Evolutionary conservation across 164 flowering plant genomes (phyloP).

Genomic region (Liquidambar formosana): DNA sequence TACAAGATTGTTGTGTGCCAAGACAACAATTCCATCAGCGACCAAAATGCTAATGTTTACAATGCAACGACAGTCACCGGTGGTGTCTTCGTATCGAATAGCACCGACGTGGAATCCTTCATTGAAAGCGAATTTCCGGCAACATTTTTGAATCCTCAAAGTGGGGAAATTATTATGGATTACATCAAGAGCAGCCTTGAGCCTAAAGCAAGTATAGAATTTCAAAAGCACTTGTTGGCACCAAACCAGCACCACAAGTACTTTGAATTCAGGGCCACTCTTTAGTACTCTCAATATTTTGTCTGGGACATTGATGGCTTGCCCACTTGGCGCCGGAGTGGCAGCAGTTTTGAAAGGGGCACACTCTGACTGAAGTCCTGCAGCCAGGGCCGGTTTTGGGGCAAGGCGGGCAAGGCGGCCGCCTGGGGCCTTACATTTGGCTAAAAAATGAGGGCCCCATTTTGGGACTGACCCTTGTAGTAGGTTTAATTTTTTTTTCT

Average conservation of each 20-base stretch:
- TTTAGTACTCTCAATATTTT: slow-evolving; percentile 45
- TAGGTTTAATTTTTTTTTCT: too few species aligned
- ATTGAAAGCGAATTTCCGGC: slow-evolving; percentile 38
- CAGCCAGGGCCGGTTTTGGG: too few species aligned
- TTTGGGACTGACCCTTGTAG: too few species aligned
- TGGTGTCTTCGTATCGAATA: slow-evolving; percentile 54
- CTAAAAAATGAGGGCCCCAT: too few species aligned
- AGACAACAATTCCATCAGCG: slow-evolving; percentile 23
- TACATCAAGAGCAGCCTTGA: slow-evolving; percentile 30
- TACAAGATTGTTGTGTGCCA: slow-evolving; percentile 42
- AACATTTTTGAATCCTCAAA: slow-evolving; percentile 23
- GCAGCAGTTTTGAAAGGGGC: slow-evolving; percentile 58
- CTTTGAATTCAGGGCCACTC: slow-evolving; percentile 19
- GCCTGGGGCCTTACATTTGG: too few species aligned
- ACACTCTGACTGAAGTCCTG: slow-evolving; percentile 73
- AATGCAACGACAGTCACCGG: slow-evolving; percentile 34
- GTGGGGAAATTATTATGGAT: slow-evolving; percentile 32
- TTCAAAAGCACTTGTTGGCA: slow-evolving; percentile 37
- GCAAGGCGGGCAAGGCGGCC: too few species aligned
- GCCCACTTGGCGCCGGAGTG: slow-evolving; percentile 68
- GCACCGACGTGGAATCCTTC: slow-evolving; percentile 22
- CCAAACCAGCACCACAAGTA: slow-evolving; percentile 53
- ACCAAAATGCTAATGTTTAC: slow-evolving; percentile 26
- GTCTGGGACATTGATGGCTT: slow-evolving; percentile 77
- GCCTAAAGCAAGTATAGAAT: slow-evolving; percentile 37